Percentiles rank a stretch among this genome's conserved stretches.
Conservation (phyloP, 2,329 filamentous ascomycete species). For the Trichoderma asperellum region DNA sequence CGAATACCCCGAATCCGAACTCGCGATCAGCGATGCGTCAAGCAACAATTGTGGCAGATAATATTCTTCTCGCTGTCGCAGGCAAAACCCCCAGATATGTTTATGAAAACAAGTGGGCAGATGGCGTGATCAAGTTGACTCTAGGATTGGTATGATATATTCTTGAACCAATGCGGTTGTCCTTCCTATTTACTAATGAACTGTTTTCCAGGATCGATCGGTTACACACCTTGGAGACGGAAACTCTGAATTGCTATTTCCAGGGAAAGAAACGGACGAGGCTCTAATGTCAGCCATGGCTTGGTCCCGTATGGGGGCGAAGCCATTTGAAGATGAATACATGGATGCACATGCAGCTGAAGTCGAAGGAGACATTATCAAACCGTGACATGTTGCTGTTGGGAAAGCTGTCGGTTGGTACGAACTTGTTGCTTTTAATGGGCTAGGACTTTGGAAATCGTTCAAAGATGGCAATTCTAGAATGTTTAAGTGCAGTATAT, state of each 20-base stretch:
- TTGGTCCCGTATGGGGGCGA: constrained; percentile 51
- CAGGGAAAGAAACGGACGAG: constrained; percentile 47
- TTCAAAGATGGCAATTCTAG: neutral
- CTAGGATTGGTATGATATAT: constrained; percentile 51
- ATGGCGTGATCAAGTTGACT: constrained; percentile 58
- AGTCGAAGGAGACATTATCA: neutral
- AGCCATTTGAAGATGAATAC: constrained; percentile 49
- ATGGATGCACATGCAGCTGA: constrained; percentile 15
- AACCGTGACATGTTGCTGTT: neutral
- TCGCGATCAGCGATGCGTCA: constrained; percentile 59
- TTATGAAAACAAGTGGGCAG: constrained; percentile 52
- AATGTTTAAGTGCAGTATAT: neutral
- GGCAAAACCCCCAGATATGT: constrained; percentile 44
- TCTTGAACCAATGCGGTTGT: too few species aligned
- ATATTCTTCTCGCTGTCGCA: constrained; percentile 54
- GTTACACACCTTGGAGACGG: constrained; percentile 50
- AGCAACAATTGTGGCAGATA: constrained; percentile 56
- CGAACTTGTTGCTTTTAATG: neutral
- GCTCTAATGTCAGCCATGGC: constrained; percentile 49
- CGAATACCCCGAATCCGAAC: constrained; percentile 52
- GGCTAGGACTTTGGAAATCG: neutral
- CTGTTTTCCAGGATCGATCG: constrained; percentile 46
- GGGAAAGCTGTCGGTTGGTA: too few species aligned
- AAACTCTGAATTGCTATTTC: constrained; percentile 49
- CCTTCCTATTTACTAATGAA: neutral